Evolutionary conservation across 2,329 filamentous ascomycete species (phyloP).

Genomic region (Gyromitra esculenta): DNA sequence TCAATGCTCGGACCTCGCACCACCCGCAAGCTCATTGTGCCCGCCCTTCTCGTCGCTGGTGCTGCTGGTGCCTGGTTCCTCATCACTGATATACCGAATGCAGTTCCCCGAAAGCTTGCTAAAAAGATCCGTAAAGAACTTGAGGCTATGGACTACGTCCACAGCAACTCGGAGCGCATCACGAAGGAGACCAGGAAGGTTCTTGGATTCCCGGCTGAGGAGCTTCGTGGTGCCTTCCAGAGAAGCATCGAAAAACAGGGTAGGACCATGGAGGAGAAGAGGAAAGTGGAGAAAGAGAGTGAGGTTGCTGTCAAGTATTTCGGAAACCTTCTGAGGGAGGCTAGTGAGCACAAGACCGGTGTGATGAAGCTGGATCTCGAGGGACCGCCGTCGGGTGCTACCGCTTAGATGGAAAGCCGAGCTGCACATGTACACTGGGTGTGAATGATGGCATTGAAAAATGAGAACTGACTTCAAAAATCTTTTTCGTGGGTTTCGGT

Average conservation of each 20-base stretch:
- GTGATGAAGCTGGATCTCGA: conserved; percentile 67
- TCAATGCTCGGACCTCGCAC: conserved; percentile 84
- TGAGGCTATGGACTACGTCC: conserved; percentile 86
- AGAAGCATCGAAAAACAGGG: conserved; percentile 85
- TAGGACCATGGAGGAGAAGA: conserved; percentile 80
- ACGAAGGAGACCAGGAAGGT: conserved; percentile 86
- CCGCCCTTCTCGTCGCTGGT: conserved; percentile 81
- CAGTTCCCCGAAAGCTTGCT: conserved; percentile 84
- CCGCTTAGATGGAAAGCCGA: conserved; percentile 15
- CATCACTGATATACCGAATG: conserved; percentile 80
- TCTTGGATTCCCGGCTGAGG: conserved; percentile 85
- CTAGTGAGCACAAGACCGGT: conserved; percentile 63
- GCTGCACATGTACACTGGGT: conserved; percentile 15
- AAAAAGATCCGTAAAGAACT: conserved; percentile 85
- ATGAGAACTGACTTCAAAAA: conserved; percentile 35
- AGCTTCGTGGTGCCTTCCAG: conserved; percentile 82
- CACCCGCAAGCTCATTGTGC: conserved; percentile 80
- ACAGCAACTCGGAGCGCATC: conserved; percentile 85
- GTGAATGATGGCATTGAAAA: conserved; percentile 28
- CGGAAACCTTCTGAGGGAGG: conserved; percentile 77
- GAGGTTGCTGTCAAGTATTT: conserved; percentile 92
- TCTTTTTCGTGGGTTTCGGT: conserved; percentile 25
- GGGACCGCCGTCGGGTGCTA: conserved; percentile 36
- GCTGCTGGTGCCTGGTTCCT: conserved; percentile 83
- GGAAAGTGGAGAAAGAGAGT: conserved; percentile 82